phyloP scores from a whole-genome alignment of 257 asterid genomes.

The Echium plantagineum region DNA sequence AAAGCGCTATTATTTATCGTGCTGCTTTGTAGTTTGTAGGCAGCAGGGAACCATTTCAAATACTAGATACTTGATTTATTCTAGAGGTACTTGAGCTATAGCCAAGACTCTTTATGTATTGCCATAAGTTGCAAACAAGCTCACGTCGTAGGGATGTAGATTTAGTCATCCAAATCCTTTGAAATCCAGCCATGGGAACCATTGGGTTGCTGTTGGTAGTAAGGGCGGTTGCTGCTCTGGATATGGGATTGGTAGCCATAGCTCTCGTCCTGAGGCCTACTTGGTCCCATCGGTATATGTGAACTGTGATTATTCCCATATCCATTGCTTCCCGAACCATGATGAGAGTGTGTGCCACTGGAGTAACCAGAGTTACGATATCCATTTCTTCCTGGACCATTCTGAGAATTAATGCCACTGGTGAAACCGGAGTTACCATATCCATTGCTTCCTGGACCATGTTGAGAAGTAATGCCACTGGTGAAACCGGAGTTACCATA shows the following conservation, averaged over 20 bases:
- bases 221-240: neutral
- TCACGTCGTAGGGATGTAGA: neutral
- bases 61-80: slow-evolving; percentile 3
- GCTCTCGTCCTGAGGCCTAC: neutral
- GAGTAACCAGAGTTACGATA: slow-evolving; percentile 1
- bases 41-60: neutral
- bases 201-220: slow-evolving; percentile 5
- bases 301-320: neutral
- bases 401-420: neutral
- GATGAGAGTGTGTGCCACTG: neutral
- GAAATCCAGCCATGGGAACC: slow-evolving; percentile 4
- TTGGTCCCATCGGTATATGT: neutral
- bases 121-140: neutral
- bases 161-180: slow-evolving; percentile 18
- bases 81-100: slow-evolving; percentile 7
- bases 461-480: neutral
- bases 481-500: neutral
- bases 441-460: neutral
- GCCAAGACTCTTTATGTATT: slow-evolving; percentile 10
- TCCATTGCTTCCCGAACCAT: neutral
- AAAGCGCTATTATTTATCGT: neutral
- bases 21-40: neutral
- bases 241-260: slow-evolving; percentile 1
- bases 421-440: neutral
- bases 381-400: neutral